phyloP scores from a whole-genome alignment of 2,329 filamentous ascomycete species.

The Fusarium proliferatum region DNA sequence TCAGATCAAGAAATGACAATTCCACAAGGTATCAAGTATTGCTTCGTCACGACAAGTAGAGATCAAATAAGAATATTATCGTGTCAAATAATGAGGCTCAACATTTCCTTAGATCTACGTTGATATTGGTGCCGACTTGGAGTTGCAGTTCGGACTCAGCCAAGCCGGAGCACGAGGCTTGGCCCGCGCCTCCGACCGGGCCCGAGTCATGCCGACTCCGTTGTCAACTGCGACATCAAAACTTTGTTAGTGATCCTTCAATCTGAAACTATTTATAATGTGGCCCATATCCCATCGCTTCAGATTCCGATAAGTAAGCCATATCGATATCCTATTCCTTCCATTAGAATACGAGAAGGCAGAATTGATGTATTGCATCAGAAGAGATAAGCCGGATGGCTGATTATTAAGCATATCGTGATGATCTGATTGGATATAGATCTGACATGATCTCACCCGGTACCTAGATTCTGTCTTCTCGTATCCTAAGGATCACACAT shows the following conservation, averaged over 20 bases:
- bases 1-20: not conserved
- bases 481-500: not conserved
- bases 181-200: not conserved
- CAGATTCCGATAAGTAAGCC: not conserved
- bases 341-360: no score
- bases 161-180: not conserved
- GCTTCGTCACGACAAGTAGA: not conserved
- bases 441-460: no score
- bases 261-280: not conserved
- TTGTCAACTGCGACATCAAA: not conserved
- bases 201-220: conserved; percentile 3
- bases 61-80: not conserved
- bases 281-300: not conserved
- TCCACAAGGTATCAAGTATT: fast-evolving
- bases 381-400: no score
- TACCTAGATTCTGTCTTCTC: no score
- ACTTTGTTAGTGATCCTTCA: not conserved
- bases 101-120: not conserved
- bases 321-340: not conserved
- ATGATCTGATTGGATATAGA: no score
- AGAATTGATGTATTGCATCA: no score
- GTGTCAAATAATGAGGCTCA: not conserved
- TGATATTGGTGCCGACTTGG: not conserved
- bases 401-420: no score
- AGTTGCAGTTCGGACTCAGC: not conserved